A percentile compares a stretch with the other conserved stretches of the same genome.
phyloP scores from a whole-genome alignment of 805 yeast species.

The Maudiozyma bulderi region DNA sequence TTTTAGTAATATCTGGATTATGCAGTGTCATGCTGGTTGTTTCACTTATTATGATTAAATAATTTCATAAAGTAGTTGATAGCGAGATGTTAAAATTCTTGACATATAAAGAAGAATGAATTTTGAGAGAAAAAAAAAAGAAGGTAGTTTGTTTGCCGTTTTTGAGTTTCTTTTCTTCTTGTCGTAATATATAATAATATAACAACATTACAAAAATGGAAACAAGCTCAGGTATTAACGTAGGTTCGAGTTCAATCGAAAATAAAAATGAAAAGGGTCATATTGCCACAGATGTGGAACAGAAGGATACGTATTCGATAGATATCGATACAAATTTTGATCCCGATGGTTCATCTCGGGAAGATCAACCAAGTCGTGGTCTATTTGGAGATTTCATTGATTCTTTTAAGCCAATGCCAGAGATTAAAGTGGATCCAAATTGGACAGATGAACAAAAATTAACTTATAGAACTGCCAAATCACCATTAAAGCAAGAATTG shows the following conservation, averaged over 20 bases:
- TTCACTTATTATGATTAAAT: too few relatives aligned
- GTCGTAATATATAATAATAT: too few relatives aligned
- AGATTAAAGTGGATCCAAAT: conserved; percentile 30
- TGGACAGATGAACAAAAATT: conserved; percentile 37
- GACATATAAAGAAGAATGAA: too few relatives aligned
- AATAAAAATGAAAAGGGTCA: neutral
- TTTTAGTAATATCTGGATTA: too few relatives aligned
- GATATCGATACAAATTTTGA: conserved; percentile 1
- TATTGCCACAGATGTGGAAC: neutral
- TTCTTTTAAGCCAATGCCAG: conserved; percentile 6
- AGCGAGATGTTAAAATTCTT: too few relatives aligned
- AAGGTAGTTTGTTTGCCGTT: too few relatives aligned
- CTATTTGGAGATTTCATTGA: conserved; percentile 6
- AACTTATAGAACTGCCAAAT: conserved; percentile 37
- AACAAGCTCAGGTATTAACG: neutral
- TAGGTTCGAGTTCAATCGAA: neutral
- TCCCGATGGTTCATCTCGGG: neutral
- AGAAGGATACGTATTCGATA: conserved; percentile 1
- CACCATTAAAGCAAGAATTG: conserved; percentile 49
- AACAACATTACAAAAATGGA: neutral
- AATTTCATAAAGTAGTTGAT: too few relatives aligned
- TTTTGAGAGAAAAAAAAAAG: too few relatives aligned
- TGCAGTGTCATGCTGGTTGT: too few relatives aligned
- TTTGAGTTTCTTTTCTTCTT: too few relatives aligned
- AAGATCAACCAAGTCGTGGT: neutral